These are phyloP conservation scores for Yamadazyma siamensis DNA, from an alignment of 1,139 yeast genomes.

Conservation along the genomic window DNA sequence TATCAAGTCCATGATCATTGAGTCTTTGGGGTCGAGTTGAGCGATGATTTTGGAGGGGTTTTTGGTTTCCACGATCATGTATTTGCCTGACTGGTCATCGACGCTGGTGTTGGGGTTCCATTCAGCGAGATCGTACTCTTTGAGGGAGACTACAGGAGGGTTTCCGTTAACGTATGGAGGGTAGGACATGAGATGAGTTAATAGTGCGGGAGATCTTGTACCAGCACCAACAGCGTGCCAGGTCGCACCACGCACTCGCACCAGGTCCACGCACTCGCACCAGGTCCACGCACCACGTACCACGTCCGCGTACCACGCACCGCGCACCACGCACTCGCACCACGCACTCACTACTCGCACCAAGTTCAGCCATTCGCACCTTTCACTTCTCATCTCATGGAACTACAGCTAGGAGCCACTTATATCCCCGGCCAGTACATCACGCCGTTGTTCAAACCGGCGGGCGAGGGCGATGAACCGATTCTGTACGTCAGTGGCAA, in stretches of 20 bases:
- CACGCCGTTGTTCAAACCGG: constrained; percentile 32
- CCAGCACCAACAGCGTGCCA: background rate
- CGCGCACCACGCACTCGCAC: too few species aligned
- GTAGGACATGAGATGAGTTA: constrained; percentile 23
- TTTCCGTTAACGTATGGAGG: constrained; percentile 44
- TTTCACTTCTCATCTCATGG: too few species aligned
- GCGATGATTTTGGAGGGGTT: constrained; percentile 45
- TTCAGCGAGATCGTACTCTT: constrained; percentile 48
- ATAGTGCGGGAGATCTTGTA: too few species aligned
- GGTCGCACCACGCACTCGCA: background rate
- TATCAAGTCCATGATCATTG: constrained; percentile 37
- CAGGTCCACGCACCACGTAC: too few species aligned
- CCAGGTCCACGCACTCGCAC: background rate
- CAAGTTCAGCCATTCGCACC: too few species aligned
- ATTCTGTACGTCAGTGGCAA: constrained; percentile 31
- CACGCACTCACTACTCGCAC: too few species aligned
- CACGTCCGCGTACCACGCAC: too few species aligned
- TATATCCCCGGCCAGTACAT: constrained; percentile 77
- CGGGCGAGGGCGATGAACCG: constrained; percentile 17
- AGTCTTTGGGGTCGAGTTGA: constrained; percentile 31
- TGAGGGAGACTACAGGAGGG: constrained; percentile 46
- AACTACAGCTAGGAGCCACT: too few species aligned
- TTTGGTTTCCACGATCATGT: constrained; percentile 47
- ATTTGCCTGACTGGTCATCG: constrained; percentile 34
- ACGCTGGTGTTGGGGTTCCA: constrained; percentile 54